Conservation (phyloP, 108 stramenopile species). For the Aurantiochytrium sp. region DNA sequence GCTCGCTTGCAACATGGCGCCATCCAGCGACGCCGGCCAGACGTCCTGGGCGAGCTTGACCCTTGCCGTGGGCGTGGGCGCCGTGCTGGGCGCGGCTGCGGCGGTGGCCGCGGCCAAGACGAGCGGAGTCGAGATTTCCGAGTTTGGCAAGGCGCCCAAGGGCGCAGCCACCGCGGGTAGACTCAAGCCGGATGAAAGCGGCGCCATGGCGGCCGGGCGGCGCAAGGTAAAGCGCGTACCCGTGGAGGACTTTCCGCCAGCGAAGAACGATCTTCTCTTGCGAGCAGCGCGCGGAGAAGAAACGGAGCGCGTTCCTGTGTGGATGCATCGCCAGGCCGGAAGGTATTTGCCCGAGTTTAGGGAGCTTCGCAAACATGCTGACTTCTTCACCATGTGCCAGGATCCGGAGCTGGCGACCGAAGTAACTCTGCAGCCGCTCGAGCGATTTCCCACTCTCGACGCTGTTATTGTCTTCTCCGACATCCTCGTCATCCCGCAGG, state of each 20-base stretch:
- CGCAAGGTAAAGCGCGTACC: not conserved
- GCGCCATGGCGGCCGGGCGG: not conserved
- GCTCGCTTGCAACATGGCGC: no score
- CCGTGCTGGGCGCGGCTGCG: not conserved
- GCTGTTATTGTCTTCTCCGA: constrained; percentile 98
- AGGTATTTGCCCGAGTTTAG: constrained; percentile 93
- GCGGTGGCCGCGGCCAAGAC: not conserved
- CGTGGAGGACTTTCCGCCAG: not conserved
- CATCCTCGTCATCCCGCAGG: constrained; percentile 90
- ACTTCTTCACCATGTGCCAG: constrained; percentile 78
- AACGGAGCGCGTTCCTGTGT: constrained; percentile 87
- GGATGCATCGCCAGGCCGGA: constrained; percentile 98
- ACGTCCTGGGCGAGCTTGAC: no score
- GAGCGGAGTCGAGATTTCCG: not conserved
- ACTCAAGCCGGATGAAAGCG: not conserved
- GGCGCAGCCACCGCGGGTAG: not conserved
- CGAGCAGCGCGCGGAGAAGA: constrained; percentile 86
- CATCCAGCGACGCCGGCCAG: no score
- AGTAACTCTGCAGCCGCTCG: constrained; percentile 82
- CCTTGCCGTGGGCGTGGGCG: not conserved
- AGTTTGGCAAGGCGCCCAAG: not conserved
- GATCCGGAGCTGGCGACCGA: constrained; percentile 88
- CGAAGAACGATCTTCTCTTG: constrained; percentile 70
- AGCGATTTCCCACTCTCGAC: constrained; percentile 74
- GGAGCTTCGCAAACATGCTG: constrained; percentile 78